Percentiles rank a stretch among this genome's conserved stretches.
phyloP scores from a whole-genome alignment of 2,329 filamentous ascomycete genomes.

The Fusarium hostae region DNA sequence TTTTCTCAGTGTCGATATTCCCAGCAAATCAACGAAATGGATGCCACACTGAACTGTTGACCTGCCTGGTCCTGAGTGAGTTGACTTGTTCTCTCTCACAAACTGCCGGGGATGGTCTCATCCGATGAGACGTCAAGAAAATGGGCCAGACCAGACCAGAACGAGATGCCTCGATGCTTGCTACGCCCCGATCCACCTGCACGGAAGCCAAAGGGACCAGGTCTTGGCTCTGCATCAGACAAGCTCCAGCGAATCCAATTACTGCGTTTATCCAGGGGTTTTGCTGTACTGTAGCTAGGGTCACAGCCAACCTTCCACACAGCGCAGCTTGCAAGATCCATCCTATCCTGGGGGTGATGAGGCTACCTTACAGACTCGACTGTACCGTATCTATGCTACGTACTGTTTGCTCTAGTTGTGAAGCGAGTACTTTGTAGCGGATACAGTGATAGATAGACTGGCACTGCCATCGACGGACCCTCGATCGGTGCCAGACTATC shows the following conservation, averaged over 20 bases:
- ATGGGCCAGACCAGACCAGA: conserved; percentile 17
- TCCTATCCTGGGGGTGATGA: conserved; percentile 21
- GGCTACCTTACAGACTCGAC: conserved; percentile 34
- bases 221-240: conserved; percentile 32
- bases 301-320: conserved; percentile 37
- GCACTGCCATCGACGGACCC: conserved; percentile 30
- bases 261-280: conserved; percentile 26
- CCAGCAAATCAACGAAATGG: conserved; percentile 13
- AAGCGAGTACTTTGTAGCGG: conserved; percentile 9
- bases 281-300: conserved; percentile 24
- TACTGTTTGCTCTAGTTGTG: conserved; percentile 16
- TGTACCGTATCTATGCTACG: conserved; percentile 3
- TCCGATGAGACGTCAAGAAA: conserved; percentile 32
- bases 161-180: conserved; percentile 27
- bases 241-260: conserved; percentile 32
- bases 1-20: conserved; percentile 10
- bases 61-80: background rate
- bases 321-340: conserved; percentile 12
- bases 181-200: conserved; percentile 43
- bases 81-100: conserved; percentile 15
- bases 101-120: conserved; percentile 27
- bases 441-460: background rate
- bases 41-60: conserved; percentile 16
- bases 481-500: conserved; percentile 37
- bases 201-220: conserved; percentile 39